Base-by-base conservation (phyloP, 164 flowering plant genomes). In the Dillenia suffruticosa region DNA sequence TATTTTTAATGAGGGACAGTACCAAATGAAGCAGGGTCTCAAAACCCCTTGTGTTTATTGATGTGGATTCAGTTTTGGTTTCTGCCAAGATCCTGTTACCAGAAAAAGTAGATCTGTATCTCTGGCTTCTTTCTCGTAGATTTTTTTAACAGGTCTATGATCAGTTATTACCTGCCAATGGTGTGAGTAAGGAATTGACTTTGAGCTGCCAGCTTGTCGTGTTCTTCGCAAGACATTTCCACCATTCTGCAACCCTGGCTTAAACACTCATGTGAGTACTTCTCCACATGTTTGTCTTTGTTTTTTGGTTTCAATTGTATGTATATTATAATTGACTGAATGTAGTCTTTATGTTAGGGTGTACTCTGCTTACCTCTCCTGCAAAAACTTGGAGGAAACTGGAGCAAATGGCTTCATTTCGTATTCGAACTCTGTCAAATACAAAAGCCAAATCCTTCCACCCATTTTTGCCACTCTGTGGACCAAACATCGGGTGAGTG, bases 401-500 rank as follows among this genome's bases (percentile, higher is more conserved):
- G 0, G 75, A 74, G 72, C 89, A 84, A 0, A 60, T 52, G 45
- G 58, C 68, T 69, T 80, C 69, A 55, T 88, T 66, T 46, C 76
- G 72, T 19, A 88, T 74, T 19, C 94, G 79, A 59, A 88, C 89
- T 50, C 26, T 86, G 0, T 90, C 97, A 22, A 69, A 86, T 49
- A 86, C 77, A 54, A 90, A 77, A 16, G 72, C 63, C 5, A 88
- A 69, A 49, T 54, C 84, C 22, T 49, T 64, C 97, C 97, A 90
- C 24, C 94, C 88, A 73, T 81, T 45, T 56, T 65, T 83, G 9
- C 94, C 97, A 58, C 92, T 88, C 56, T 77, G 88, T 0, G 94
- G 92, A 1, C 97, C 97, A 57, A 90, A 90, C 92, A 90, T 90
- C 0, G 97, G 97, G 55, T 90, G 94, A 8, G 97, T 87, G 63